Evolutionary conservation across 129 eudicot genomes (phyloP).

Genomic region (Smallanthus sonchifolius): DNA sequence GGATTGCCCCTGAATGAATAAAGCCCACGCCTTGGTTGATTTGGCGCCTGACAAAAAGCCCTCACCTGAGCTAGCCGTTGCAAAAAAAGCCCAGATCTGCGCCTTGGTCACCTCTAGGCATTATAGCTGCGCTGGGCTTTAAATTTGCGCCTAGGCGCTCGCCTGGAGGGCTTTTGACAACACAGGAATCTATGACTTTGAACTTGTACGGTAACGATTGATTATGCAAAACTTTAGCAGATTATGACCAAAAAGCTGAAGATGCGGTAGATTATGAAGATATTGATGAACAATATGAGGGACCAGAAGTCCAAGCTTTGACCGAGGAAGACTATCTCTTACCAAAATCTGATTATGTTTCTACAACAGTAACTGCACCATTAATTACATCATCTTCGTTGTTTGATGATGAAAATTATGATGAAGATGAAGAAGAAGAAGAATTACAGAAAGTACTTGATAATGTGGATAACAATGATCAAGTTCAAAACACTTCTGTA

Average conservation of each 20-base stretch:
- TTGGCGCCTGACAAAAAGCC: too few species aligned
- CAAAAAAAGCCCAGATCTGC: too few species aligned
- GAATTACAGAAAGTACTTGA: constrained; percentile 39
- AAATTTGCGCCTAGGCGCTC: too few species aligned
- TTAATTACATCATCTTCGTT: constrained; percentile 46
- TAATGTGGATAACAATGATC: constrained; percentile 36
- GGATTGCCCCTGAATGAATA: too few species aligned
- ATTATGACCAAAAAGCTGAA: constrained; percentile 90
- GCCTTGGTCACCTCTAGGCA: too few species aligned
- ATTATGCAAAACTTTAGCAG: constrained; percentile 32
- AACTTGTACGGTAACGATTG: neutral
- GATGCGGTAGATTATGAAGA: constrained; percentile 98
- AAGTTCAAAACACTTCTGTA: constrained; percentile 32
- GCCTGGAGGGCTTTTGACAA: too few species aligned
- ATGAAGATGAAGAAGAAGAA: constrained; percentile 47
- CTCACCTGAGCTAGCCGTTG: too few species aligned
- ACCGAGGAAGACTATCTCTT: constrained; percentile 87
- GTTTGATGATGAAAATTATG: constrained; percentile 94
- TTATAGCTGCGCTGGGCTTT: too few species aligned
- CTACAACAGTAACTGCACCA: constrained; percentile 48
- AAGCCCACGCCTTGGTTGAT: too few species aligned
- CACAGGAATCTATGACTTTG: neutral
- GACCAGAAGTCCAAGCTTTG: constrained; percentile 84
- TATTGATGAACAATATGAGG: constrained; percentile 92
- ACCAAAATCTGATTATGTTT: constrained; percentile 62